Percentiles rank a stretch among this genome's conserved stretches.
Evolutionary conservation across 495 filamentous ascomycete species (phyloP).

Genomic region (Achaetomiella virescens): DNA sequence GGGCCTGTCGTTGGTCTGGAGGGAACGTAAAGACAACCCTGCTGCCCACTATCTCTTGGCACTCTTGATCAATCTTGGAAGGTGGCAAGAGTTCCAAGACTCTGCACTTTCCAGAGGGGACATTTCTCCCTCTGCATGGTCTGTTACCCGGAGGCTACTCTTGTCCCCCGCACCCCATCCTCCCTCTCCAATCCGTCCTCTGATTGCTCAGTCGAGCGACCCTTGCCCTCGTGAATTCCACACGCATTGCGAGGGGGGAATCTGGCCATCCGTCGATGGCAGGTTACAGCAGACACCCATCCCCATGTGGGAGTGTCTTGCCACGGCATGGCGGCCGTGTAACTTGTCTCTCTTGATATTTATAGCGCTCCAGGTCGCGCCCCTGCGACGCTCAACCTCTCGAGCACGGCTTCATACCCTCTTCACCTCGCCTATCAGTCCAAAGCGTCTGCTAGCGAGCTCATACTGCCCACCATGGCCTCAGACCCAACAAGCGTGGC

Average conservation of each 20-base stretch:
- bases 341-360: background rate
- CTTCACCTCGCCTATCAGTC: background rate
- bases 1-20: background rate
- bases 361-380: constrained; percentile 5
- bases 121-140: constrained; percentile 6
- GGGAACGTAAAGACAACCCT: background rate
- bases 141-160: background rate
- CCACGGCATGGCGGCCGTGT: background rate
- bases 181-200: background rate
- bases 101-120: constrained; percentile 17
- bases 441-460: background rate
- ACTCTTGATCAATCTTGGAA: constrained; percentile 20
- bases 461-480: constrained; percentile 8
- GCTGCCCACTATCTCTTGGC: constrained; percentile 17
- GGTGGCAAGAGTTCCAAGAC: constrained; percentile 16
- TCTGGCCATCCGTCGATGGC: constrained; percentile 1
- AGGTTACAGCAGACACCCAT: background rate
- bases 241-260: background rate
- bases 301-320: background rate
- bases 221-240: background rate
- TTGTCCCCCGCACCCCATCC: background rate
- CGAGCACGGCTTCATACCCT: background rate
- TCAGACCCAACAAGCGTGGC: constrained; percentile 13
- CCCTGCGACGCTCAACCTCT: background rate
- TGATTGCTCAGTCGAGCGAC: constrained; percentile 2